Conservation (phyloP, 768 basidiomycete genomes). For the Termitomyces eurrhizus region DNA sequence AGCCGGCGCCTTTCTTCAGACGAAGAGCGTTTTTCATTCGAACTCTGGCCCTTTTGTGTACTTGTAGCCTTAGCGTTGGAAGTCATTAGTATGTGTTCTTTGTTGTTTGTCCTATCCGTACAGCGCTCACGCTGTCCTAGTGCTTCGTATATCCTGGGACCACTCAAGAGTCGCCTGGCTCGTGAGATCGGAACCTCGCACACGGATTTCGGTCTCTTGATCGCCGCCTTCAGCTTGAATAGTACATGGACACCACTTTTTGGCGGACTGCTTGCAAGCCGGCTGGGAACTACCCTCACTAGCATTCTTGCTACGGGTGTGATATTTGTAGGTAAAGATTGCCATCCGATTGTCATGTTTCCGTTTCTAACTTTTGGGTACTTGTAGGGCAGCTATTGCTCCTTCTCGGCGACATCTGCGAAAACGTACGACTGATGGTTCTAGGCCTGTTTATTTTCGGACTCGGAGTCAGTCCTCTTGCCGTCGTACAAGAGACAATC, state of each 20-base stretch:
- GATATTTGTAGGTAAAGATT: conserved; percentile 51
- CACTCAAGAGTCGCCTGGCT: conserved; percentile 66
- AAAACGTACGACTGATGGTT: conserved; percentile 64
- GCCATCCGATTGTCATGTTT: neutral
- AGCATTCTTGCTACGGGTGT: conserved; percentile 74
- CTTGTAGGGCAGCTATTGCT: conserved; percentile 59
- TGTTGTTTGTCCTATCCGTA: neutral
- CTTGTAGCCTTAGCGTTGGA: conserved; percentile 70
- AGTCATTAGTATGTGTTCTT: conserved; percentile 64
- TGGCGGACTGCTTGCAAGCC: conserved; percentile 67
- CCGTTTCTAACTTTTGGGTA: neutral
- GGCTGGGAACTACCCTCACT: conserved; percentile 65
- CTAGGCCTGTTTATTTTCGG: conserved; percentile 79
- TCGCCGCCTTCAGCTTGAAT: conserved; percentile 75
- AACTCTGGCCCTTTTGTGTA: conserved; percentile 60
- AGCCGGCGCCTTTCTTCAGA: neutral
- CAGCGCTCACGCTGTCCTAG: conserved; percentile 28
- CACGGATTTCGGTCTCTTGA: conserved; percentile 71
- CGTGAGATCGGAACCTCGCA: conserved; percentile 73
- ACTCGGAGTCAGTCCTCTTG: conserved; percentile 72
- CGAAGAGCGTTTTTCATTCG: conserved; percentile 47
- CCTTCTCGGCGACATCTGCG: conserved; percentile 58
- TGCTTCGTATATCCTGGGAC: conserved; percentile 72
- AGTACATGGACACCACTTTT: conserved; percentile 73
- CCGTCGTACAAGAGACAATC: conserved; percentile 82